Evolutionary conservation across 2,329 filamentous ascomycete genomes (phyloP), one percentile per base, ranked within the genome.

Genomic region (Aspergillus brunneoviolaceus): DNA sequence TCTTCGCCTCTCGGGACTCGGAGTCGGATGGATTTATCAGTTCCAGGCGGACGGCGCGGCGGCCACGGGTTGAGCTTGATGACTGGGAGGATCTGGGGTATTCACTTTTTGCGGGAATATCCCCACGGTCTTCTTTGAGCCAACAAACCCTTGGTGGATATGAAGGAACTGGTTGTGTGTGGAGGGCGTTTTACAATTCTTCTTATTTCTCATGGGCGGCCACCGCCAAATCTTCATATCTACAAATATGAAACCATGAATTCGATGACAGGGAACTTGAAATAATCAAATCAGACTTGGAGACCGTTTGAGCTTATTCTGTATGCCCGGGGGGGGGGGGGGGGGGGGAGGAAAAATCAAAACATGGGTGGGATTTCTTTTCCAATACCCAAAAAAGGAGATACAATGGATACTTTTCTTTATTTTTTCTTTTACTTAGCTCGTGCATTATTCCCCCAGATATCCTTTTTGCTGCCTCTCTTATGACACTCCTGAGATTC

Each of bases 61-160:
- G 53, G 45, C 42, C 53, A 45, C 42, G 53, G 53, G 42, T 45
- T 55, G 53, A 55, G 45, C 42, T 33, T 21, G 45, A 55, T 35
- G 25, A 55, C 21, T 19, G n/a, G 31, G 31, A 55, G n/a, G 39
- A 49, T 49, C 11, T 4, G 29, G 47, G 42, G 4, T 19, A n/a
- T 45, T 19, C 39, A 14, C 33, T 35, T 5, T 4, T 16, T 16
- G 27, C 27, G 7, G 27, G 33, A 16, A 35, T 35, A 23, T 4
- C 1, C 12, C 33, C 33, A 35, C 39, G 16, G 9, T 45, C n/a
- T 45, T 16, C 39, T 19, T 45, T 19, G 7, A 19, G 1, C 14
- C 14, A 19, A 45, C 16, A 3, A 19, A 45, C 52, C 42, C 60
- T 63, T 63, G 60, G 60, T 64, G 60, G 60, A 62, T 64, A 51